Evolutionary conservation across 805 yeast species (phyloP), one percentile per base, ranked within the genome.

Genomic region (Phaffomyces antillensis): DNA sequence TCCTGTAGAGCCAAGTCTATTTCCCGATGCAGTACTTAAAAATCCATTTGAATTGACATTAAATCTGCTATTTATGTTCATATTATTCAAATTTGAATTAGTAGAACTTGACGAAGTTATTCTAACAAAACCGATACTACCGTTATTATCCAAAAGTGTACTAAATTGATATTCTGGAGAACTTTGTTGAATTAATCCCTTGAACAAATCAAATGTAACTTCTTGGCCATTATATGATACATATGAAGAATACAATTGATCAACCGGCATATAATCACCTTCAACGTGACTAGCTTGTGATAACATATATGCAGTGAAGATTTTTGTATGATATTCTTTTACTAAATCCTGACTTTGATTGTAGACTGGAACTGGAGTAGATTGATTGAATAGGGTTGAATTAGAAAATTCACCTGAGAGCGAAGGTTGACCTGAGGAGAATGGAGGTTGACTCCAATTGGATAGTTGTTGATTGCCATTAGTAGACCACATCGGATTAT

Each of bases 91-190:
- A 18, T 20, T 20, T 18, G 13, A 20, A 20, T 18, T 35, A 20
- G 11, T 35, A 11, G 25, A 12, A 12, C 20, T 35, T 18, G 37
- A 18, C 4, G 44, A 42, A 4, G 43, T 8, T 18, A 54, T 44
- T 33, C 46, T 53, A n/a, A 55, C 48, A 33, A 43, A 48, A 4
- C 44, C 44, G 7, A 52, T 28, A n/a, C 47, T 46, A 15, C 52
- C 56, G 25, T 39, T 28, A 9, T 40, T 43, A 32, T 41, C 55
- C 7, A 41, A 32, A 15, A 50, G 17, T 7, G 42, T 17, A 7
- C 48, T 53, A 28, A 51, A 43, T 3, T 43, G 46, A 33, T 48
- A 54, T 4, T 33, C 31, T 10, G 41, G 38, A 3, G 55, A 50
- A 4, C 34, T 34, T 3, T 53, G 37, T 16, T 51, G 52, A 17